Evolutionary conservation across 2,329 filamentous ascomycete genomes (phyloP).

Genomic region (Alternaria rosae): DNA sequence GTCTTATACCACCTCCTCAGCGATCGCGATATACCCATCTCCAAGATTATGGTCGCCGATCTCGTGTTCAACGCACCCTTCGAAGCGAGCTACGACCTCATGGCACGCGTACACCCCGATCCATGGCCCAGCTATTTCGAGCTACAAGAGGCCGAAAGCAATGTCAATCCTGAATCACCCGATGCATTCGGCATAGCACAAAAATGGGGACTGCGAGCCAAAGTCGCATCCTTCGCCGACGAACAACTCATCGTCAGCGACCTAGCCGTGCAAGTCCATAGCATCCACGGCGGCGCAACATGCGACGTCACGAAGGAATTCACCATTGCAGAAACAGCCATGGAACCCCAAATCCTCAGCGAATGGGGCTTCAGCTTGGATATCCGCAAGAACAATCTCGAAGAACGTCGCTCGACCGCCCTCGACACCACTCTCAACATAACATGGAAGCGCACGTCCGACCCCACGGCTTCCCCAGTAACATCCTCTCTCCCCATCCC

Average conservation of each 20-base stretch:
- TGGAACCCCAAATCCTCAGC: conserved; percentile 72
- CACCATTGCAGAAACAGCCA: conserved; percentile 41
- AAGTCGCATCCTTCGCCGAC: conserved; percentile 76
- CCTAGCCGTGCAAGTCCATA: conserved; percentile 68
- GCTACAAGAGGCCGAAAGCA: conserved; percentile 55
- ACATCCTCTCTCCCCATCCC: conserved; percentile 75
- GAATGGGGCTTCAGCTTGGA: conserved; percentile 77
- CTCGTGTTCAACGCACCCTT: conserved; percentile 83
- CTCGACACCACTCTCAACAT: conserved; percentile 79
- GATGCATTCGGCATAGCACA: conserved; percentile 73
- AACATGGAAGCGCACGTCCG: conserved; percentile 71
- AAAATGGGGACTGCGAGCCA: conserved; percentile 78
- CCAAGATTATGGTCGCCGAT: conserved; percentile 73
- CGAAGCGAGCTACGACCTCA: conserved; percentile 88
- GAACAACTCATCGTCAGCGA: conserved; percentile 69
- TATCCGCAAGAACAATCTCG: conserved; percentile 77
- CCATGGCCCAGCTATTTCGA: conserved; percentile 90
- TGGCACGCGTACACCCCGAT: conserved; percentile 77
- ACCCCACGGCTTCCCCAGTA: conserved; percentile 38
- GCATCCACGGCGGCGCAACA: conserved; percentile 67
- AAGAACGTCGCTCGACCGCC: conserved; percentile 78
- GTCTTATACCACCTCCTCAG: conserved; percentile 80
- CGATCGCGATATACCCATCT: conserved; percentile 81
- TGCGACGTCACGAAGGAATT: conserved; percentile 56
- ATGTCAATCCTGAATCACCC: conserved; percentile 42